Evolutionary conservation across 1,284 basidiomycete genomes (phyloP).

Genomic region (Volvariella volvacea): DNA sequence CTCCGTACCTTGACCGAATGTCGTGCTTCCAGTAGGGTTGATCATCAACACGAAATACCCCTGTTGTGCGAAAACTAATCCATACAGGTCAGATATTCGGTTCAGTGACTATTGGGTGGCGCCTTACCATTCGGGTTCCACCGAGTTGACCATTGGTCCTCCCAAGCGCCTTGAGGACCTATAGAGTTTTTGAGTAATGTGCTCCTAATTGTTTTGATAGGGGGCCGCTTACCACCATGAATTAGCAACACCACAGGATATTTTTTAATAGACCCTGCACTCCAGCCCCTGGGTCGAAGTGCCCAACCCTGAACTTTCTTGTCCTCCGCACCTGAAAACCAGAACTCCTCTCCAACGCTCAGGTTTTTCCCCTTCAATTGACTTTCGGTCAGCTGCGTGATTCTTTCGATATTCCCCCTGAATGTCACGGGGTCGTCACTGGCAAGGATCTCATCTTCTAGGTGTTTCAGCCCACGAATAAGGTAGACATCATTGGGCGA

Average conservation of each 20-base stretch:
- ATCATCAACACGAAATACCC: constrained; percentile 82
- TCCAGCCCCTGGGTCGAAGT: constrained; percentile 73
- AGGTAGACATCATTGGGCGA: constrained; percentile 72
- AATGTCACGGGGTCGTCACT: constrained; percentile 20
- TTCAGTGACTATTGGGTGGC: neutral
- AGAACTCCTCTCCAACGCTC: constrained; percentile 67
- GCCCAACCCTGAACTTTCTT: constrained; percentile 78
- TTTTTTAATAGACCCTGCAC: constrained; percentile 58
- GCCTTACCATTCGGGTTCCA: constrained; percentile 82
- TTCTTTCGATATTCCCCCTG: constrained; percentile 33
- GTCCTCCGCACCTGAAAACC: constrained; percentile 75
- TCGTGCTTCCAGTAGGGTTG: constrained; percentile 86
- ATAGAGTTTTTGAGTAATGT: constrained; percentile 5
- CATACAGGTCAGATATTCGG: neutral
- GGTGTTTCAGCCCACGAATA: constrained; percentile 37
- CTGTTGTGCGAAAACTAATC: constrained; percentile 67
- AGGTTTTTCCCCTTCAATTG: constrained; percentile 54
- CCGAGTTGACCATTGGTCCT: constrained; percentile 76
- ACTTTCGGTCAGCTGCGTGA: constrained; percentile 57
- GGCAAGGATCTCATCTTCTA: constrained; percentile 31
- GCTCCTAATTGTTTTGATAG: neutral
- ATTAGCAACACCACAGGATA: constrained; percentile 73
- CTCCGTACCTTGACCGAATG: constrained; percentile 71
- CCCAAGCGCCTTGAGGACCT: constrained; percentile 78
- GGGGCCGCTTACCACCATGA: constrained; percentile 50